Evolutionary conservation across 257 asterid genomes (phyloP).

Genomic region (Jaltomata sinuosa): DNA sequence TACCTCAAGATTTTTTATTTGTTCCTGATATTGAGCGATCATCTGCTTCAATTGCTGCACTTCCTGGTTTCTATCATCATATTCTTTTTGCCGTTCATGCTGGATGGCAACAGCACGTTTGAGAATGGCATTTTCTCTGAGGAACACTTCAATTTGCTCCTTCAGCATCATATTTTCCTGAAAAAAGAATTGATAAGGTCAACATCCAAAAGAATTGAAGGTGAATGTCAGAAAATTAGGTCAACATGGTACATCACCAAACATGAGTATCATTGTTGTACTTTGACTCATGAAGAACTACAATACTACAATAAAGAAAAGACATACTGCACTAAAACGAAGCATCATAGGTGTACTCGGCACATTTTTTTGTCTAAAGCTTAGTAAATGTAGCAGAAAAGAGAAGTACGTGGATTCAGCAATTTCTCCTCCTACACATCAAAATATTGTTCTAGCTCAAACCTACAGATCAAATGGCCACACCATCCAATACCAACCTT

Average conservation of each 20-base stretch:
- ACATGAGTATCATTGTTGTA: not conserved
- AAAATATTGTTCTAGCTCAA: not conserved
- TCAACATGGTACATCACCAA: not conserved
- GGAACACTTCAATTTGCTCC: conserved; percentile 55
- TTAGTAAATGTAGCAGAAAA: not conserved
- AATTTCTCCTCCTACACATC: not conserved
- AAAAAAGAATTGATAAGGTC: not conserved
- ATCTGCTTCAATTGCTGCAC: conserved; percentile 64
- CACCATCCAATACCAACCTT: conserved; percentile 34
- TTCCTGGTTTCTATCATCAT: conserved; percentile 59
- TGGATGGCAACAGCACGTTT: conserved; percentile 81
- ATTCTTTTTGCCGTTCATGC: conserved; percentile 75
- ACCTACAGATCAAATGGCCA: not conserved
- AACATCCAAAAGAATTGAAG: not conserved
- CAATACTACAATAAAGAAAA: not conserved
- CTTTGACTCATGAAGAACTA: not conserved
- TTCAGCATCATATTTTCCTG: conserved; percentile 65
- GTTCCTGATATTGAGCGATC: conserved; percentile 65
- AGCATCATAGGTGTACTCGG: not conserved
- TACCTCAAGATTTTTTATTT: conserved; percentile 70
- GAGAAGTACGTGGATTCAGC: not conserved
- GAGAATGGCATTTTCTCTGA: conserved; percentile 54
- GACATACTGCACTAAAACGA: not conserved
- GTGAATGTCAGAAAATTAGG: not conserved
- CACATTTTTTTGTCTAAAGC: not conserved